Conservation (phyloP, 768 basidiomycete genomes). For the Agrocybe chaxingu region DNA sequence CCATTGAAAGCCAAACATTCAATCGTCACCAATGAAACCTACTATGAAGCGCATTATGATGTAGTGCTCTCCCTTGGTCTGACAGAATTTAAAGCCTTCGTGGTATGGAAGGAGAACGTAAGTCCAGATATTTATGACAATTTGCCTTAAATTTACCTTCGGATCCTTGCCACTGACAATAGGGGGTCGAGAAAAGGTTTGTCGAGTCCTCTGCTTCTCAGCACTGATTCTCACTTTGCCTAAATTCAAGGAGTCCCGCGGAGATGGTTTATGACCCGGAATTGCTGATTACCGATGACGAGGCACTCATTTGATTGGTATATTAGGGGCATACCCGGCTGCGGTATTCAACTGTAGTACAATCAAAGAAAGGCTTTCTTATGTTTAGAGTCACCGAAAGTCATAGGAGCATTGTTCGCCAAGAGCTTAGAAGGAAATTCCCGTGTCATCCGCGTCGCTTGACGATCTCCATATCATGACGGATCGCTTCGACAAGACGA, state of each 20-base stretch:
- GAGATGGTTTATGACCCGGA: slow-evolving; percentile 22
- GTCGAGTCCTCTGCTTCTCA: slow-evolving; percentile 19
- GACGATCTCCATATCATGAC: slow-evolving; percentile 33
- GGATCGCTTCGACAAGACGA: slow-evolving; percentile 39
- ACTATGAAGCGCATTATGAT: slow-evolving; percentile 26
- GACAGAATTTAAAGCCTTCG: slow-evolving; percentile 45
- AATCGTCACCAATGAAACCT: slow-evolving; percentile 7
- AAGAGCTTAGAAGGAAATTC: no score
- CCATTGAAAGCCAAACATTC: background rate
- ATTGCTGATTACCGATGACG: no score
- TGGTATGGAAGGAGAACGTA: slow-evolving; percentile 46
- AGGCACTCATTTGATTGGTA: no score
- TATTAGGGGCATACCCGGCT: no score
- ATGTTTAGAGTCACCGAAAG: no score
- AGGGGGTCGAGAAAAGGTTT: no score
- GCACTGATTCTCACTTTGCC: slow-evolving; percentile 48
- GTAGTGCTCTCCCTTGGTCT: slow-evolving; percentile 45
- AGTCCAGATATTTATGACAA: slow-evolving; percentile 6
- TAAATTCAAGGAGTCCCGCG: slow-evolving; percentile 31
- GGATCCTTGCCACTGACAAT: no score
- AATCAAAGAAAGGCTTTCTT: no score
- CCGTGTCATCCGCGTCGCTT: no score
- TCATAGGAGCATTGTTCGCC: no score
- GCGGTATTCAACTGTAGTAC: no score
- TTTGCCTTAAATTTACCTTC: no score